Percentiles rank a stretch among this genome's conserved stretches.
Evolutionary conservation across 768 basidiomycete genomes (phyloP).

Genomic region (Boletus rex-veris): DNA sequence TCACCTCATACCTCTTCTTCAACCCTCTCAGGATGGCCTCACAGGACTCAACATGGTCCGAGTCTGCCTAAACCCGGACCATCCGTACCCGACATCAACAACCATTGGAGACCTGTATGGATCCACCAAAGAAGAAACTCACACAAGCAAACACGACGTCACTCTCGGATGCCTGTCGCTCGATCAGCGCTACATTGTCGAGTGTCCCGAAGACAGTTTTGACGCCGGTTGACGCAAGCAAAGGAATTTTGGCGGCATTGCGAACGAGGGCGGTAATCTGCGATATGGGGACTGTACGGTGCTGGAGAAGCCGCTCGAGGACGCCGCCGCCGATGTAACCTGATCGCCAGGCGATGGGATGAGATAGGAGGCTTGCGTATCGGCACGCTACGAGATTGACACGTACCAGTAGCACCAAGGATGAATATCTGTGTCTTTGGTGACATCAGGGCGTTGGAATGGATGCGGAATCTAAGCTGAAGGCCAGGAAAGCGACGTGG

Average conservation of each 20-base stretch:
- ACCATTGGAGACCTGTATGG: no score
- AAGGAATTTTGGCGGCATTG: slow-evolving; percentile 17
- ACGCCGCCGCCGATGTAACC: slow-evolving; percentile 32
- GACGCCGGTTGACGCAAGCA: slow-evolving; percentile 15
- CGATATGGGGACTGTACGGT: slow-evolving; percentile 6
- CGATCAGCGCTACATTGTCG: slow-evolving; percentile 37
- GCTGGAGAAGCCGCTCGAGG: slow-evolving; percentile 22
- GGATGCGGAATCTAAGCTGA: background rate
- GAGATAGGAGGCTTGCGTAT: background rate
- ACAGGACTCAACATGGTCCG: slow-evolving; percentile 43
- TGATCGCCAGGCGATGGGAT: background rate
- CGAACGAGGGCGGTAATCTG: slow-evolving; percentile 27
- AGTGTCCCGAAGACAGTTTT: slow-evolving; percentile 38
- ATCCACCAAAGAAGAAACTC: background rate
- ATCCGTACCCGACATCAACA: background rate
- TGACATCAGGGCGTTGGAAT: background rate
- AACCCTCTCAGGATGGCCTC: slow-evolving; percentile 48
- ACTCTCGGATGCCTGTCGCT: slow-evolving; percentile 39
- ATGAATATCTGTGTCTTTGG: slow-evolving; percentile 39
- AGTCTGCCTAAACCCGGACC: slow-evolving; percentile 37
- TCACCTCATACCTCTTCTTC: slow-evolving; percentile 42
- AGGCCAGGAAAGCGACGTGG: no score
- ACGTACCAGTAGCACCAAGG: slow-evolving; percentile 43
- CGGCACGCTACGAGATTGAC: background rate
- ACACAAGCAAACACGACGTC: slow-evolving; percentile 42